These are phyloP conservation scores for Schizosaccharomyces japonicus DNA, from an alignment of 805 yeast species.

Conservation along the genomic window DNA sequence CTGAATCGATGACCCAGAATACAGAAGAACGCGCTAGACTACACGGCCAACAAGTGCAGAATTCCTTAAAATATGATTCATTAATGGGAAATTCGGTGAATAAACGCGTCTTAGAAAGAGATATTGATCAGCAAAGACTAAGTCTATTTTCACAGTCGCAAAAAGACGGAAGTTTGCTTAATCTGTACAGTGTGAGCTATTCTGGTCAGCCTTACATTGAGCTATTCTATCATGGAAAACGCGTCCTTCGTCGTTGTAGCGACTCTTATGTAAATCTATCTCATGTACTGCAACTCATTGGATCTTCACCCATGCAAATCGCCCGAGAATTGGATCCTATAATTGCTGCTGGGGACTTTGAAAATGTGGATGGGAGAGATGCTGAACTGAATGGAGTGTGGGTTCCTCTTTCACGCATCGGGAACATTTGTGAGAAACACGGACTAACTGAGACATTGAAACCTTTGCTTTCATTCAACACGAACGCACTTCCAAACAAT, in stretches of 20 bases:
- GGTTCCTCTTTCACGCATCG: conserved; percentile 39
- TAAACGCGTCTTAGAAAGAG: no score
- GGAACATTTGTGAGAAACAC: conserved; percentile 29
- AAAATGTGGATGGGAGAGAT: conserved; percentile 49
- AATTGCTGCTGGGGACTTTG: conserved; percentile 38
- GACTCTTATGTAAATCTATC: conserved; percentile 54
- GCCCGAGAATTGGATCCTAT: conserved; percentile 41
- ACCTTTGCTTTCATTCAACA: conserved; percentile 27
- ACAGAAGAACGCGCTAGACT: no score
- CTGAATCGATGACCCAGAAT: no score
- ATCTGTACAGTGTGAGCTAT: conserved; percentile 25
- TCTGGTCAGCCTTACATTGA: conserved; percentile 39
- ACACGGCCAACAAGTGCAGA: no score
- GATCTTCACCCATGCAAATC: conserved; percentile 25
- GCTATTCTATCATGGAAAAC: conserved; percentile 22
- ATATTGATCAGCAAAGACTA: no score
- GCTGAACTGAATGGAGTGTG: conserved; percentile 61
- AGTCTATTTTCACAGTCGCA: no score
- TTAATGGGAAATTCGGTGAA: no score
- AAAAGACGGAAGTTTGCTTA: not conserved
- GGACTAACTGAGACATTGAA: conserved; percentile 29
- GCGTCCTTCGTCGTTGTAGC: conserved; percentile 38
- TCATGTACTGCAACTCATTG: conserved; percentile 44
- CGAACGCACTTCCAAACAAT: conserved; percentile 7
- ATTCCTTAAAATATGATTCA: no score